Percentiles rank a stretch among this genome's conserved stretches.
Conservation (phyloP, 495 filamentous ascomycete species). For the Choiromyces venosus region DNA sequence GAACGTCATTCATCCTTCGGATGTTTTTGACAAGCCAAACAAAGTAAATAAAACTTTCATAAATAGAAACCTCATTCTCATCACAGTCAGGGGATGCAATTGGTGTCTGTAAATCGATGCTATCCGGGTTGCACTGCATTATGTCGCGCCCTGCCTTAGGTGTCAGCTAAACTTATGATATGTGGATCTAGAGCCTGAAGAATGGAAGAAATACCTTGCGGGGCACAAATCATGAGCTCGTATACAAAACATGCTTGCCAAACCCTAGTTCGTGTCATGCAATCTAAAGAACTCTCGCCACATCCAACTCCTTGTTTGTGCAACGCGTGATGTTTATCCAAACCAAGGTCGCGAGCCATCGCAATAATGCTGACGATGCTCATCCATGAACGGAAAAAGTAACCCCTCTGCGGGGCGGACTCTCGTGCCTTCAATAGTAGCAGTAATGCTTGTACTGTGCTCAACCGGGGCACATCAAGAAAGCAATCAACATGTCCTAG, state of each 20-base stretch:
- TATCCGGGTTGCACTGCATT: constrained; percentile 44
- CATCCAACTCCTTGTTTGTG: constrained; percentile 69
- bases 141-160: constrained; percentile 30
- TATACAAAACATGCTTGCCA: constrained; percentile 87
- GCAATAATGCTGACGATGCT: constrained; percentile 84
- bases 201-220: constrained; percentile 63
- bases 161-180: constrained; percentile 4
- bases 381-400: constrained; percentile 98
- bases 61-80: constrained; percentile 67
- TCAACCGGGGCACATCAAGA: constrained; percentile 87
- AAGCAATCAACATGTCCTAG: constrained; percentile 90
- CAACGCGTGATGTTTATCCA: constrained; percentile 76
- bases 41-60: constrained; percentile 77
- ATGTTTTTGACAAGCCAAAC: constrained; percentile 71
- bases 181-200: not conserved
- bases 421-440: constrained; percentile 89
- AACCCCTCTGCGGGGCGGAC: constrained; percentile 82
- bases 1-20: constrained; percentile 66
- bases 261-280: constrained; percentile 73
- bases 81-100: constrained; percentile 60
- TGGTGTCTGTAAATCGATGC: constrained; percentile 69
- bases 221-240: constrained; percentile 89
- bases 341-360: constrained; percentile 87
- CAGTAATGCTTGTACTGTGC: constrained; percentile 86
- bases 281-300: constrained; percentile 64